Evolutionary conservation across 176 grass and related monocot species (phyloP).

Genomic region (Luzula sylvatica): DNA sequence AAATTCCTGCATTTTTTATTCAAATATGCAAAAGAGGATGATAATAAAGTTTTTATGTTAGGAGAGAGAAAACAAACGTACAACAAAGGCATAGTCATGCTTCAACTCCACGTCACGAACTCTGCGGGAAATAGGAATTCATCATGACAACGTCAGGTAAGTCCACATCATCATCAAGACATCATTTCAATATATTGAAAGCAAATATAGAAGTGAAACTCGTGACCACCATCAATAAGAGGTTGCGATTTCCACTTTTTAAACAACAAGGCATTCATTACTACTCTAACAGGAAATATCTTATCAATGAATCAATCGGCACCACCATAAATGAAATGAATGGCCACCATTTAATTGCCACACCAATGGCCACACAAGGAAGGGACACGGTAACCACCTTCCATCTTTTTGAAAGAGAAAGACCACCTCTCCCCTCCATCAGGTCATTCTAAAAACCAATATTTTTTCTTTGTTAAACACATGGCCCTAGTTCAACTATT

Average conservation of each 20-base stretch:
- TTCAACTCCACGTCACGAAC: slow-evolving; percentile 99
- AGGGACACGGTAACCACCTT: not conserved
- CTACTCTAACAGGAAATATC: slow-evolving; percentile 12
- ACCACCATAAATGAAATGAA: slow-evolving; percentile 21
- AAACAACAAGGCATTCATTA: no score
- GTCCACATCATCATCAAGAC: slow-evolving; percentile 45
- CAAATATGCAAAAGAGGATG: not conserved
- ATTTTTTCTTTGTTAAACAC: slow-evolving; percentile 81
- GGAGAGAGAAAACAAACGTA: slow-evolving; percentile 23
- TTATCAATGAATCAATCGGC: slow-evolving; percentile 17
- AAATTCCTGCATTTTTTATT: slow-evolving; percentile 52
- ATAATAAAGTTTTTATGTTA: not conserved
- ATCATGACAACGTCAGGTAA: slow-evolving; percentile 72
- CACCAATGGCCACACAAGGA: slow-evolving; percentile 12
- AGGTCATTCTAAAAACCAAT: slow-evolving; percentile 83
- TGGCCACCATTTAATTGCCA: slow-evolving; percentile 23
- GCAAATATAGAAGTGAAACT: slow-evolving; percentile 63
- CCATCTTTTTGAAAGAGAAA: slow-evolving; percentile 27
- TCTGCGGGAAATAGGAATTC: slow-evolving; percentile 71
- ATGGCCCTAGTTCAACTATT: slow-evolving; percentile 32
- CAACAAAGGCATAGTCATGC: slow-evolving; percentile 98
- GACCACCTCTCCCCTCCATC: slow-evolving; percentile 90
- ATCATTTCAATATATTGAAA: slow-evolving; percentile 13
- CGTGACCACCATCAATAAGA: slow-evolving; percentile 88
- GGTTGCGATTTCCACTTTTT: slow-evolving; percentile 51